Evolutionary conservation across 495 filamentous ascomycete species (phyloP), one percentile per base, ranked within the genome.

Genomic region (Recurvomyces mirabilis): DNA sequence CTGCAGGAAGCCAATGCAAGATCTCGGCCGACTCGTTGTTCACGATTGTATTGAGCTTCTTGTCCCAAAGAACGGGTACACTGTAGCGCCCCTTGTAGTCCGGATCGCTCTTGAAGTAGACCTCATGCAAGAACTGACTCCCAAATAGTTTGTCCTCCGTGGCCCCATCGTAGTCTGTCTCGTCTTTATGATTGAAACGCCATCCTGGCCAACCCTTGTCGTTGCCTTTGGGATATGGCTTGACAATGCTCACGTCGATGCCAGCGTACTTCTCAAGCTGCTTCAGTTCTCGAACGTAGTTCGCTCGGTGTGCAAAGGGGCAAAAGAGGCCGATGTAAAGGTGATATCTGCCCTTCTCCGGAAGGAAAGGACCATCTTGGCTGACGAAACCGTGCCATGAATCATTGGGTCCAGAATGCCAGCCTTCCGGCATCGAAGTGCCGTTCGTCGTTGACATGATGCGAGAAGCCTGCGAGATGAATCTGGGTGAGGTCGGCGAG

Each of bases 41-140:
- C 29, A 77, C 71, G 1, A 66, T 65, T 6, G 57, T 67, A 5
- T 57, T 49, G 1, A 55, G 57, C 56, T 71, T 67, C 56, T 63
- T 70, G 52, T 75, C 72, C 72, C 71, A 77, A 2, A 77, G 57
- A n/a, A 72, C 29, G 0, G 73, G 72, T n/a, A 77, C 73, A 5
- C 59, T 65, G 47, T 74, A 75, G 30, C 68, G 53, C 0, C 73
- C 73, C 41, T 72, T 64, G 47, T 75, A 77, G 0, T 64, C 62
- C 25, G 52, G 49, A 49, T 75, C 71, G 2, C 63, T 66, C 11
- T 60, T 62, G 54, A 76, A 72, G 53, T 74, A 77, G 11, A 77
- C 23, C 31, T 77, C 64, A 35, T 70, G 65, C 19, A 75, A 49
- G 42, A 67, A 75, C 15, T 62, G 54, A 26, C 63, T 66, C 11